Evolutionary conservation across 225 moss, liverwort and hornwort genomes (phyloP).

Genomic region (Climacium dendroides): DNA sequence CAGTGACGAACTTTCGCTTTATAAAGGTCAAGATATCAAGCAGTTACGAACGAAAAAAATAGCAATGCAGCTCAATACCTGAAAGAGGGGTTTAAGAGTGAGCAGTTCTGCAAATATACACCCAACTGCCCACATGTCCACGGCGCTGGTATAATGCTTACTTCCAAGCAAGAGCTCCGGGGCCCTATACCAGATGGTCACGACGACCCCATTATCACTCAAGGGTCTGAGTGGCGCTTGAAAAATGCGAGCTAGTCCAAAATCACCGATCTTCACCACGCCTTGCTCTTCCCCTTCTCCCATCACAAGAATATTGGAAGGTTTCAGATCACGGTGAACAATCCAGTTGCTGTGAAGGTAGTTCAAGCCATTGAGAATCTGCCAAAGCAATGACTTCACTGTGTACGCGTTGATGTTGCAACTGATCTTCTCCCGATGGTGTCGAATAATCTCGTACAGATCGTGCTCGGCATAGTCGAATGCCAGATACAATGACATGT

Average conservation of each 20-base stretch:
- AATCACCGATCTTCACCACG: slow-evolving; percentile 93
- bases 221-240: slow-evolving; percentile 83
- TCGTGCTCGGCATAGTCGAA: slow-evolving; percentile 99
- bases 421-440: slow-evolving; percentile 89
- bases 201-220: slow-evolving; percentile 92
- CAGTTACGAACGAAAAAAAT: not conserved
- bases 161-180: slow-evolving; percentile 96
- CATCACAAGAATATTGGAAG: slow-evolving; percentile 95
- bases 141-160: slow-evolving; percentile 95
- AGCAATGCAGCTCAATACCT: slow-evolving; percentile 18
- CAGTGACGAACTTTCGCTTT: not conserved
- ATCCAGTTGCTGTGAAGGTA: slow-evolving; percentile 99
- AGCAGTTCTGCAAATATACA: slow-evolving; percentile 97
- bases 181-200: slow-evolving; percentile 97
- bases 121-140: slow-evolving; percentile 99
- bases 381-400: slow-evolving; percentile 94
- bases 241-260: slow-evolving; percentile 88
- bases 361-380: slow-evolving; percentile 93
- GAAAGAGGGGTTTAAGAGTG: slow-evolving; percentile 92
- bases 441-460: slow-evolving; percentile 92
- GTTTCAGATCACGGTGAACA: slow-evolving; percentile 92
- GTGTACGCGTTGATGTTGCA: slow-evolving; percentile 79
- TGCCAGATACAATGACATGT: slow-evolving; percentile 93
- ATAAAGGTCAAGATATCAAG: not conserved
- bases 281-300: slow-evolving; percentile 98